Evolutionary conservation across 306 rosid genomes (phyloP).

Genomic region (Vigna unguiculata): DNA sequence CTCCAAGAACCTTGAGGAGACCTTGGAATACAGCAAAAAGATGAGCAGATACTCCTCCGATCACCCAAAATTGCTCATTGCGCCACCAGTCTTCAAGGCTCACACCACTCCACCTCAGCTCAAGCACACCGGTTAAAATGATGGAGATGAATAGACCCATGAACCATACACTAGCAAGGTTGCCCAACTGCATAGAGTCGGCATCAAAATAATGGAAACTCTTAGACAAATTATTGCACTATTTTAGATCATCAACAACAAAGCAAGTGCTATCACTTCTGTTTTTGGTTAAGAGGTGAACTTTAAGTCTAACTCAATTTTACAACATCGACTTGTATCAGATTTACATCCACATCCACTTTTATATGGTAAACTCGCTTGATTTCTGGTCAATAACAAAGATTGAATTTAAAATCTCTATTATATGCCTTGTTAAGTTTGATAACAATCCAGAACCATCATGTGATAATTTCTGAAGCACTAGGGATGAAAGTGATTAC

Average conservation of each 20-base stretch:
- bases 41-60: neutral
- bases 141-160: constrained; percentile 19
- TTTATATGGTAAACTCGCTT: no score
- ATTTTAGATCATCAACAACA: no score
- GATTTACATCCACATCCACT: no score
- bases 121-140: constrained; percentile 5
- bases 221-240: neutral
- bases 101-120: constrained; percentile 10
- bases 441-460: neutral
- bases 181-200: constrained; percentile 4
- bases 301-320: no score
- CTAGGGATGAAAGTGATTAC: neutral
- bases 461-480: neutral
- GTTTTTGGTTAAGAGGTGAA: no score
- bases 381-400: no score
- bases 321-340: no score
- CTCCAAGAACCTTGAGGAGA: constrained; percentile 17
- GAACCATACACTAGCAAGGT: constrained; percentile 20
- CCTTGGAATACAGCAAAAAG: constrained; percentile 16
- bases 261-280: no score
- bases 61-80: constrained; percentile 13
- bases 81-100: constrained; percentile 16
- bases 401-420: neutral
- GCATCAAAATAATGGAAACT: neutral
- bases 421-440: neutral